Percentiles rank a stretch among this genome's conserved stretches.
These are phyloP conservation scores for Aeschynomene evenia DNA, from an alignment of 306 rosid species.

Conservation along the genomic window DNA sequence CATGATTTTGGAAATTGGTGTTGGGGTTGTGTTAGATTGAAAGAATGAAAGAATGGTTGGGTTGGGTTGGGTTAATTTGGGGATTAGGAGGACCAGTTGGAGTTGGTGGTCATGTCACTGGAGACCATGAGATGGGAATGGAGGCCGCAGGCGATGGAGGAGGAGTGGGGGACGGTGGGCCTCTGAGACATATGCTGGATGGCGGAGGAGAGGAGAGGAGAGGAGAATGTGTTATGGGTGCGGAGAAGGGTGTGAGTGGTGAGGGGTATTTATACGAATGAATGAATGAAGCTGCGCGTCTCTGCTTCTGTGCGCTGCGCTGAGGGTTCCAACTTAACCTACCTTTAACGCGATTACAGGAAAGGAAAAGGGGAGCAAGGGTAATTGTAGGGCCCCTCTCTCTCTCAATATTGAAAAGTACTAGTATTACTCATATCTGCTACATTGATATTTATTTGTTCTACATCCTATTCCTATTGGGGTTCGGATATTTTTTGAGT, in stretches of 20 bases:
- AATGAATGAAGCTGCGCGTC: too few relatives aligned
- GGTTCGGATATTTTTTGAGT: too few relatives aligned
- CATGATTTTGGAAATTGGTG: conserved; percentile 40
- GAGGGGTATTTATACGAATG: too few relatives aligned
- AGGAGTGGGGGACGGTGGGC: conserved; percentile 61
- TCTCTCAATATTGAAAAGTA: too few relatives aligned
- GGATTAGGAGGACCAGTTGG: conserved; percentile 44
- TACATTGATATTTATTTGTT: too few relatives aligned
- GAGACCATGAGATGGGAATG: conserved; percentile 89
- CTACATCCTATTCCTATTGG: too few relatives aligned
- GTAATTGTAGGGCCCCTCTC: too few relatives aligned
- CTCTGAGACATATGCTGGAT: conserved; percentile 75
- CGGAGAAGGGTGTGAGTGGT: not conserved
- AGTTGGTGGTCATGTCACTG: conserved; percentile 72
- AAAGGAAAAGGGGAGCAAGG: too few relatives aligned
- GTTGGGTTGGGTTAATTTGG: not conserved
- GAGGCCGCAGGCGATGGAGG: conserved; percentile 64
- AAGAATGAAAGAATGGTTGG: not conserved
- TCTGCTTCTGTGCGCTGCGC: too few relatives aligned
- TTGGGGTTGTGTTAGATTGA: not conserved
- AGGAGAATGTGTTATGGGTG: conserved; percentile 26
- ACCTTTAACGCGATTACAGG: not conserved
- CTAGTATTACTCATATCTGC: too few relatives aligned
- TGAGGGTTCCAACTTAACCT: not conserved
- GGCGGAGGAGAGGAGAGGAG: not conserved